Percentiles rank a stretch among this genome's conserved stretches.
phyloP scores from a whole-genome alignment of 306 rosid species.

The Citrullus mucosospermus region DNA sequence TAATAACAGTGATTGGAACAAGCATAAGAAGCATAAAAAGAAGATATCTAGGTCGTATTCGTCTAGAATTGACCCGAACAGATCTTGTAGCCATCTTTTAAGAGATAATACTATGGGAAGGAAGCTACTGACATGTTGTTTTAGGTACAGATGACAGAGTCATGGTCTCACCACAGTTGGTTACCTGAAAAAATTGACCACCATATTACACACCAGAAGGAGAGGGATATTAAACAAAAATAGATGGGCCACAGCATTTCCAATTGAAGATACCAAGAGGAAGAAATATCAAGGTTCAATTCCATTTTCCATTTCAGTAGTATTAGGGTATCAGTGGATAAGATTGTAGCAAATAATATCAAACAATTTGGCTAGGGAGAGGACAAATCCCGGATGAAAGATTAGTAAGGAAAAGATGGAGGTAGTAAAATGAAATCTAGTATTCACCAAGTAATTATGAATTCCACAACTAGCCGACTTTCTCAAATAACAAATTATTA shows the following conservation, averaged over 20 bases:
- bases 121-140: conserved; percentile 15
- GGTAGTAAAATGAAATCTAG: not conserved
- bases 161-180: conserved; percentile 18
- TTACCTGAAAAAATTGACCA: conserved; percentile 31
- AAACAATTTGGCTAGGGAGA: not conserved
- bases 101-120: conserved; percentile 8
- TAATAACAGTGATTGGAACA: conserved; percentile 34
- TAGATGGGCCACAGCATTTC: not conserved
- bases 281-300: not conserved
- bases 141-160: conserved; percentile 20
- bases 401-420: not conserved
- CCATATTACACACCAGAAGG: not conserved
- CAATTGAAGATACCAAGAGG: not conserved
- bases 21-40: conserved; percentile 23
- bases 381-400: not conserved
- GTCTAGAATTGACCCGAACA: conserved; percentile 24
- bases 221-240: not conserved
- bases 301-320: not conserved
- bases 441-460: not conserved
- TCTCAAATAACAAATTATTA: not conserved
- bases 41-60: conserved; percentile 26
- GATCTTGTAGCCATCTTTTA: conserved; percentile 31
- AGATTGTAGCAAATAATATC: not conserved
- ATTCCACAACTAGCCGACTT: not conserved
- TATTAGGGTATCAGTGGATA: not conserved